phyloP scores from a whole-genome alignment of 2,329 filamentous ascomycete species.

The Phoma sp. region DNA sequence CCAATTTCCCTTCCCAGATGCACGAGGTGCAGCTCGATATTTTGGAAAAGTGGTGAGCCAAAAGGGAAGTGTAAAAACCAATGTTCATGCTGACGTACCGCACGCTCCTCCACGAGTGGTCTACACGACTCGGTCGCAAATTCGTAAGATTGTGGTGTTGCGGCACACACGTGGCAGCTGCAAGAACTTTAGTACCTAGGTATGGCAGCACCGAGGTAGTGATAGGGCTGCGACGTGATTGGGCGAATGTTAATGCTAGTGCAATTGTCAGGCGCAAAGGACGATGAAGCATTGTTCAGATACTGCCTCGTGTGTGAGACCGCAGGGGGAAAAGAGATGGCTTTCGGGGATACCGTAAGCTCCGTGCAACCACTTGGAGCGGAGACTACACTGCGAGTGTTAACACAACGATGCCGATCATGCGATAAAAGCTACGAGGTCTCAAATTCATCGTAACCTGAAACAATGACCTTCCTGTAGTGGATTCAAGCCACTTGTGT shows the following conservation, averaged over 20 bases:
- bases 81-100: not conserved
- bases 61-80: not conserved
- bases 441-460: constrained; percentile 7
- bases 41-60: not conserved
- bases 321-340: constrained; percentile 5
- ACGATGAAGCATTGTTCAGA: constrained; percentile 8
- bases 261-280: constrained; percentile 3
- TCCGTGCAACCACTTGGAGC: not conserved
- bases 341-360: not conserved
- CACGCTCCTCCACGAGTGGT: constrained; percentile 6
- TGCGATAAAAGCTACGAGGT: not conserved
- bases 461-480: constrained; percentile 7
- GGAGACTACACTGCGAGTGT: not conserved
- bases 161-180: constrained; percentile 41
- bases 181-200: constrained; percentile 29
- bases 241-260: constrained; percentile 16
- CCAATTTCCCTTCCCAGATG: constrained; percentile 2
- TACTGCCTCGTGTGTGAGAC: not conserved
- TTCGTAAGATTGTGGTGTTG: not conserved
- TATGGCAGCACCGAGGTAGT: constrained; percentile 28
- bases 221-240: constrained; percentile 43
- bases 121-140: not conserved
- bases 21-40: not conserved
- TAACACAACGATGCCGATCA: not conserved
- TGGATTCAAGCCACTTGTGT: constrained; percentile 10